Evolutionary conservation across 257 asterid genomes (phyloP).

Genomic region (Schizonepeta tenuifolia): DNA sequence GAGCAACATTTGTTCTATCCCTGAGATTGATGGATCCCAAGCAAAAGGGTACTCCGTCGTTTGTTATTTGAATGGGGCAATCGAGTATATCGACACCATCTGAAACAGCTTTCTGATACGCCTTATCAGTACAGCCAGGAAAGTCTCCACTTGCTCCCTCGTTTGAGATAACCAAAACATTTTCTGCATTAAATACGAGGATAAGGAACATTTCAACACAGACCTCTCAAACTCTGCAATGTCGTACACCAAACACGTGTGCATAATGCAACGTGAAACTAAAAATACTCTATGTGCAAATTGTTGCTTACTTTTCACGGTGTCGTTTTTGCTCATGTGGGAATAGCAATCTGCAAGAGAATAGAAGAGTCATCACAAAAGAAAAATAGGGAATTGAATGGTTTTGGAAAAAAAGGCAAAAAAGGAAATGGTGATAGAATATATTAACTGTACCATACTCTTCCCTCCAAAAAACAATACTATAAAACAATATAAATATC

Average conservation of each 20-base stretch:
- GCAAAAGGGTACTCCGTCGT: constrained; percentile 78
- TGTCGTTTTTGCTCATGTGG: constrained; percentile 58
- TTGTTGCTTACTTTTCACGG: constrained; percentile 47
- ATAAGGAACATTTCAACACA: constrained; percentile 17
- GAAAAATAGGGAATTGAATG: too few species aligned
- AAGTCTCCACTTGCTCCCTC: constrained; percentile 93
- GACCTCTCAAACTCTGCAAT: background rate
- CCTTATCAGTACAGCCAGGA: constrained; percentile 84
- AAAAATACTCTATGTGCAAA: background rate
- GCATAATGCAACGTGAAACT: constrained; percentile 24
- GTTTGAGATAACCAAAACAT: constrained; percentile 56
- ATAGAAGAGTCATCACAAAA: background rate
- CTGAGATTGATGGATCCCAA: constrained; percentile 81
- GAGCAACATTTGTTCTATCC: constrained; percentile 58
- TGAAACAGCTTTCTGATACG: constrained; percentile 67
- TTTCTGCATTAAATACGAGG: constrained; percentile 45
- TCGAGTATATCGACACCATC: constrained; percentile 80
- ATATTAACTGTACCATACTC: background rate
- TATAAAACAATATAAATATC: too few species aligned
- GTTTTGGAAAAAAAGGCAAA: background rate
- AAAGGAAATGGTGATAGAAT: background rate
- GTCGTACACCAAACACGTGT: background rate
- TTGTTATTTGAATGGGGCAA: constrained; percentile 86
- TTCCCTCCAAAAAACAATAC: too few species aligned
- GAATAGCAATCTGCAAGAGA: constrained; percentile 80